Evolutionary conservation across 2,329 filamentous ascomycete species (phyloP), one percentile per base, ranked within the genome.

Genomic region (Aspergillus hortae): DNA sequence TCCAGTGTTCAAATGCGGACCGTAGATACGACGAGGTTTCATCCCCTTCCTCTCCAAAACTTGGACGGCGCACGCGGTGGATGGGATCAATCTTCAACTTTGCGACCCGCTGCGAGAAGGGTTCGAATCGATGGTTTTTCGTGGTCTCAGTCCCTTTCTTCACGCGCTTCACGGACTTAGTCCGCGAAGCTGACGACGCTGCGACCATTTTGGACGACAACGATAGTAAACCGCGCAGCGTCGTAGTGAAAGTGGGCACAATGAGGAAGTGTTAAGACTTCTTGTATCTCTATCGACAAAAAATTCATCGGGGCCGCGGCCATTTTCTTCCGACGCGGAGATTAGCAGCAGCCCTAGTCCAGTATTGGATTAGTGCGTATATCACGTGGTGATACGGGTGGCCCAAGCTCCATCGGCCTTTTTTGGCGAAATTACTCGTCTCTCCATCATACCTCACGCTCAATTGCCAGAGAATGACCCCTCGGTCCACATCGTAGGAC

Each of bases 1-100:
- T 77, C 94, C 94, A 99, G 81, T 89, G 89, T 57, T 91, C 85
- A 57, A 97, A 77, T 1, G 90, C 86, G 43, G 85, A 85, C 61
- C 86, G 84, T 62, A 99, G 91, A 73, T 95, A 94, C 17, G 92
- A 96, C n/a, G 88, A 88, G 25, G 85, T 83, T 19, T 86, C 80
- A 54, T 86, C 83, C 65, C 87, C 79, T 70, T 92, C 87, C 77
- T 87, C 84, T 56, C 92, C 88, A 75, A 94, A 85, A 86, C 75
- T 95, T 83, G 69, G 69, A 36, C 88, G 87, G 72, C 91, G 89
- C 63, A 95, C 88, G 74, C 87, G 87, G 72, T 94, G 90, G 61
- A 99, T 82, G 43, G 94, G 94, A 65, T 99, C 92, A 74, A 99
- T 87, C 74, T 90, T 94, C 67, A 97, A 83, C 71, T 92, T 94